A percentile compares a stretch with the other conserved stretches of the same genome.
These are phyloP conservation scores for Yamadazyma laniorum DNA, from an alignment of 805 yeast genomes.

Conservation along the genomic window DNA sequence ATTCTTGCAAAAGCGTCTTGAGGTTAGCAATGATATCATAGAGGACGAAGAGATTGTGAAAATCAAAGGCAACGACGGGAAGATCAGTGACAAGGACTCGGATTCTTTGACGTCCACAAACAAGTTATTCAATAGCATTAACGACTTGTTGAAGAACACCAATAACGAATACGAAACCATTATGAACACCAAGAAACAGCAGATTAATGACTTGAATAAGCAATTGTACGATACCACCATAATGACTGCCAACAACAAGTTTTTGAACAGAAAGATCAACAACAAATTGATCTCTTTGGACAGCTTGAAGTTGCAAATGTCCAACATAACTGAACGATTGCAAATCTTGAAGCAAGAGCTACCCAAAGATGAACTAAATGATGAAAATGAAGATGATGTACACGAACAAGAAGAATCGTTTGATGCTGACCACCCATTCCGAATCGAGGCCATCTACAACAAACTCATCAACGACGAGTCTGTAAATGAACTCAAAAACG, in stretches of 20 bases:
- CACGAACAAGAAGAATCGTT: constrained; percentile 60
- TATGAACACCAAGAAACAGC: constrained; percentile 33
- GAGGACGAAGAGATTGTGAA: constrained; percentile 14
- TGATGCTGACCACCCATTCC: constrained; percentile 92
- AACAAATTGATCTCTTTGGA: constrained; percentile 44
- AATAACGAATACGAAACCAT: constrained; percentile 39
- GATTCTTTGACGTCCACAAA: constrained; percentile 21
- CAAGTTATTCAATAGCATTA: constrained; percentile 38
- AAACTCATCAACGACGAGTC: constrained; percentile 37
- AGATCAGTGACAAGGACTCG: constrained; percentile 6
- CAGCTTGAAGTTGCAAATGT: constrained; percentile 47
- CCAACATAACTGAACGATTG: constrained; percentile 39
- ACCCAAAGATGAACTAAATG: constrained; percentile 32
- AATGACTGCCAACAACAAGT: constrained; percentile 43
- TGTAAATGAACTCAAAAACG: constrained; percentile 21
- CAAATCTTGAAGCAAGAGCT: constrained; percentile 24
- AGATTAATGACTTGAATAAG: constrained; percentile 34
- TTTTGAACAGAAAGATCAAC: constrained; percentile 32
- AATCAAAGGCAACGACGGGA: not conserved
- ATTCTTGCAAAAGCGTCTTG: constrained; percentile 27
- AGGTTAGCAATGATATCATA: constrained; percentile 12
- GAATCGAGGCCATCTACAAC: constrained; percentile 59
- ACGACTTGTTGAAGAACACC: constrained; percentile 35
- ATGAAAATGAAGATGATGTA: constrained; percentile 43
- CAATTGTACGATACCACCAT: constrained; percentile 40